phyloP scores from a whole-genome alignment of 768 basidiomycete species.

The Mycena rosella region DNA sequence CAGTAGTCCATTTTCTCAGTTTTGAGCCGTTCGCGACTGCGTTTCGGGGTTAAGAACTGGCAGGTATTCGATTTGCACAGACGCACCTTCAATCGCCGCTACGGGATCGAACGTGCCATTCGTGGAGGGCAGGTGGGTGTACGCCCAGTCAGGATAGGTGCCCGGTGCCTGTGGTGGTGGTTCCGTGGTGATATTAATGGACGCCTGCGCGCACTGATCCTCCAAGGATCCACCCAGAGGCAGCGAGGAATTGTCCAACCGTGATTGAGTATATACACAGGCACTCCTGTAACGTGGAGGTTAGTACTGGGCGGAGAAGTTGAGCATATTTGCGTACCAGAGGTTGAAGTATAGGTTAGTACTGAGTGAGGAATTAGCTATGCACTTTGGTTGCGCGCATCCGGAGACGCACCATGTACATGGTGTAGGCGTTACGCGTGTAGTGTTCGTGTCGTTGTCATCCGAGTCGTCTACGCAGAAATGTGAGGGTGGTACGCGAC shows the following conservation, averaged over 20 bases:
- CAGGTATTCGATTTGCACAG: background rate
- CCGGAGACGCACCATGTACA: constrained; percentile 29
- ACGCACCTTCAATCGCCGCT: constrained; percentile 30
- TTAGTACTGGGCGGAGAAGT: constrained; percentile 27
- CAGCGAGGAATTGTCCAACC: constrained; percentile 4
- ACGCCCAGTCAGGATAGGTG: constrained; percentile 29
- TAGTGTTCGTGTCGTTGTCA: constrained; percentile 8
- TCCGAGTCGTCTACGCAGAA: constrained; percentile 2
- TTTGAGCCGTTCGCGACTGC: constrained; percentile 21
- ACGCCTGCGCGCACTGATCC: constrained; percentile 20
- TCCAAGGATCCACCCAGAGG: constrained; percentile 13
- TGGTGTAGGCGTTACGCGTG: constrained; percentile 11
- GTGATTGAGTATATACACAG: constrained; percentile 16
- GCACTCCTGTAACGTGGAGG: constrained; percentile 33
- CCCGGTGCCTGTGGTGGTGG: background rate
- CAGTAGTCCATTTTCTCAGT: constrained; percentile 19
- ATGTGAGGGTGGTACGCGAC: background rate
- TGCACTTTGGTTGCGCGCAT: background rate
- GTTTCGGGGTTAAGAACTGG: constrained; percentile 2
- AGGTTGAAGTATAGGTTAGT: no score
- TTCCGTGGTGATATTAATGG: constrained; percentile 17
- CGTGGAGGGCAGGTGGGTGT: constrained; percentile 20
- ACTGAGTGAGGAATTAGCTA: no score
- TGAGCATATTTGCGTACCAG: background rate
- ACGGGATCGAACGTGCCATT: constrained; percentile 27